Evolutionary conservation across 192 early-diverging fungal genomes (phyloP), one percentile per base, ranked within the genome.

Genomic region (Entrophospora sp.): DNA sequence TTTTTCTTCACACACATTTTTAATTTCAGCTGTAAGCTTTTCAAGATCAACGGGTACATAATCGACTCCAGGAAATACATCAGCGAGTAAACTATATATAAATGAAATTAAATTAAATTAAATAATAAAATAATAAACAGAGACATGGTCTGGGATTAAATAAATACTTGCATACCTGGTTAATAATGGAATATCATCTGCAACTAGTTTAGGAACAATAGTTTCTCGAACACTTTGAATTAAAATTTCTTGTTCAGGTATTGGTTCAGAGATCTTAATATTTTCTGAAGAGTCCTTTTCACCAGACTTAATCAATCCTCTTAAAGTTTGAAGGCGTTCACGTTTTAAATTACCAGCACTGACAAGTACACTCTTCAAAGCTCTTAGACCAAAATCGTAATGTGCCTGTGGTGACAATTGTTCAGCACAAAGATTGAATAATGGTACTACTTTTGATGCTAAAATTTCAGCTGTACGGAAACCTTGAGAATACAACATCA

Each of bases 401-500:
- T 99, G 97, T 24, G 89, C 86, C 83, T 98, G 96, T 35, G 89
- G 83, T 12, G 93, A 93, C 20, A 99, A 81, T 74, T 98, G 95
- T 78, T 96, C 93, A 13, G 81, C 79, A 75, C 94, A 96, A 34
- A 99, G 80, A 57, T 91, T 94, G 77, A 99, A 99, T 35, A 99
- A 75, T 22, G 97, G 97, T 6, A 99, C 95, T 28, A 95, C 92
- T 75, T 98, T 98, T 45, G 89, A 87, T 0, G 97, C 95, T 37
- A 99, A 71, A 30, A 73, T 65, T 82, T 99, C 97, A 0, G 95
- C 96, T 55, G 90, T 88, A 24, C 90, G 86, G 90, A 99, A 99
- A 36, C 97, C 97, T 82, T 98, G 96, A 30, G 97, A 98, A 68
- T 93, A 99, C 52, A 99, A 76, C 94, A 97, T 98, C 34, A 99